Evolutionary conservation across 2,329 filamentous ascomycete species (phyloP), one percentile per base, ranked within the genome.

Genomic region (Coniochaeta sp.): DNA sequence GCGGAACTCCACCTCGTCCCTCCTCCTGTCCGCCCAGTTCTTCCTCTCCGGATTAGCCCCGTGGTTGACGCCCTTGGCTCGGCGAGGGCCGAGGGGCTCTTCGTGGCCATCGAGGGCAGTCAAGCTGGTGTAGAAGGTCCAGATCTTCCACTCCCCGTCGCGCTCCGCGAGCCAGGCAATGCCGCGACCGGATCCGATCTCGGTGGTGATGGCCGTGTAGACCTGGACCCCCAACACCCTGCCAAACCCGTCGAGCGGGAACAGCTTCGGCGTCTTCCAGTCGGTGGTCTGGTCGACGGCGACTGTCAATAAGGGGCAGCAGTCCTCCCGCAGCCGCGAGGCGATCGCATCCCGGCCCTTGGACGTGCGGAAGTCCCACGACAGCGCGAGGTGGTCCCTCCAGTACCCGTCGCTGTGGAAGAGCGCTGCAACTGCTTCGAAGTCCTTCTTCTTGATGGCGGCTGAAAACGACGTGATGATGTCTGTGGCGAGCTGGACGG

Each of bases 341-440:
- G 67, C 44, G 52, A 83, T 78, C 32, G 72, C 73, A 57, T 75
- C 63, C 55, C 70, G 67, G 14, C 78, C 77, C 63, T 80, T 77
- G n/a, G 81, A 65, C 0, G 84, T 87, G 38, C 76, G 80, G 26
- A 84, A 75, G 36, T 82, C 77, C 78, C 82, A 85, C 0, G 80
- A 79, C 10, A 86, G 66, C 7, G 74, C 78, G 3, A 87, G 75
- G 59, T 86, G 80, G 65, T 87, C 84, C 40, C 83, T 75, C 82
- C 82, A 87, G 67, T 80, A 85, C 24, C 78, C 74, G 40, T 79
- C 75, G 12, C 79, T 71, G 2, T 79, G 64, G 64, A 85, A 85
- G 0, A 85, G 73, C 4, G 70, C 62, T 0, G 73, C 69, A 7
- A 78, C 59, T 0, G 70, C 67, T 1, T 67, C 60, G 34, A 69